Evolutionary conservation across 441 rosid genomes (phyloP).

Genomic region (Bruguiera hainesii): DNA sequence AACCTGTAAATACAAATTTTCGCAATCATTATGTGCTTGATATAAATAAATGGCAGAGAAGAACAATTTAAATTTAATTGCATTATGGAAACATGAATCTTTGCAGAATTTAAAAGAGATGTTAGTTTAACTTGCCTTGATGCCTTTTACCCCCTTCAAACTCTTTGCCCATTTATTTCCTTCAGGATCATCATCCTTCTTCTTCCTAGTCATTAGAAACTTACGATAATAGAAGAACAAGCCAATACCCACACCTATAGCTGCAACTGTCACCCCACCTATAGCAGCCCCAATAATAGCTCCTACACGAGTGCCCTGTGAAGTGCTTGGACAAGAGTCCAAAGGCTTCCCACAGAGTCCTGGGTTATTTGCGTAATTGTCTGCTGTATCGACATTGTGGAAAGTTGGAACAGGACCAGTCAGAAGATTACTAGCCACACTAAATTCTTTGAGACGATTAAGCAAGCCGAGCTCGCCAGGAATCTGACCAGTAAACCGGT

Average conservation of each 20-base stretch:
- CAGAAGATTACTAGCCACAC: conserved; percentile 34
- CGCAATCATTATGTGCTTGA: not conserved
- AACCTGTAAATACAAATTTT: conserved; percentile 1
- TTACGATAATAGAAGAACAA: conserved; percentile 61
- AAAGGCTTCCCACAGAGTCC: conserved; percentile 22
- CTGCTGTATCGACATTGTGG: not conserved
- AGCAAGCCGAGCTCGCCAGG: conserved; percentile 26
- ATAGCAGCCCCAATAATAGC: conserved; percentile 63
- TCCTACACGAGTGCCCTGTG: conserved; percentile 31
- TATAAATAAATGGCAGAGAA: no score
- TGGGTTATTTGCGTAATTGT: conserved; percentile 16
- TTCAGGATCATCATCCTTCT: conserved; percentile 82
- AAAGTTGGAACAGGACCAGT: conserved; percentile 30
- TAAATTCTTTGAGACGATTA: conserved; percentile 23
- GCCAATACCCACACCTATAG: conserved; percentile 47
- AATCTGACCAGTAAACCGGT: conserved; percentile 33
- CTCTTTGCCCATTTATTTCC: conserved; percentile 89
- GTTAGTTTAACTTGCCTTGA: conserved; percentile 47
- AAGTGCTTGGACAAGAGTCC: conserved; percentile 1
- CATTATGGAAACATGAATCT: no score
- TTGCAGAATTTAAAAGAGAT: not conserved
- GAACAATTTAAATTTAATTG: no score
- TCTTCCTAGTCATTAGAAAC: conserved; percentile 39
- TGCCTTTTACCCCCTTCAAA: conserved; percentile 61
- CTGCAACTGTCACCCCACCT: conserved; percentile 61